A percentile compares a stretch with the other conserved stretches of the same genome.
Conservation (phyloP, 2,329 filamentous ascomycete species). For the Microcyclospora tardicrescens region DNA sequence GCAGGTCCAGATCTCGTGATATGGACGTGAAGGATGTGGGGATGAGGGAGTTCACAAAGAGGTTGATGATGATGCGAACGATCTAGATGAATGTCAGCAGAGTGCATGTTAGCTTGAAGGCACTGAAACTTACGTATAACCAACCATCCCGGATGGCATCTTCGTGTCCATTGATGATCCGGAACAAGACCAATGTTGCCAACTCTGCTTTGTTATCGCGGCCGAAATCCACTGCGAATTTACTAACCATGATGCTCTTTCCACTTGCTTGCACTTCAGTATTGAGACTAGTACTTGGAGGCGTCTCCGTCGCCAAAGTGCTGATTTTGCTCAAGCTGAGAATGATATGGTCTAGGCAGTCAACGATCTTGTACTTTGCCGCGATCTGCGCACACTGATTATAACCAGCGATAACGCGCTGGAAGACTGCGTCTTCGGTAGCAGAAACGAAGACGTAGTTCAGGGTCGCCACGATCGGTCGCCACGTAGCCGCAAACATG, state of each 20-base stretch:
- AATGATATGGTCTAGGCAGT: conserved; percentile 85
- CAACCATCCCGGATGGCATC: conserved; percentile 61
- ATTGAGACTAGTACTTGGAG: conserved; percentile 76
- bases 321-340: conserved; percentile 84
- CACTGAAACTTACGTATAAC: conserved; percentile 50
- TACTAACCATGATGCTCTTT: conserved; percentile 95
- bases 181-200: conserved; percentile 88
- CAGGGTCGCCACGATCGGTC: conserved; percentile 81
- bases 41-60: conserved; percentile 90
- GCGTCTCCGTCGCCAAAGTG: conserved; percentile 61
- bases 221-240: conserved; percentile 90
- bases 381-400: conserved; percentile 93
- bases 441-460: conserved; percentile 99
- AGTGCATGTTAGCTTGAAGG: not conserved
- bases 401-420: conserved; percentile 84
- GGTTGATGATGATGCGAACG: conserved; percentile 81
- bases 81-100: conserved; percentile 46
- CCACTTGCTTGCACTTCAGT: conserved; percentile 82
- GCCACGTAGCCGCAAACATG: conserved; percentile 96
- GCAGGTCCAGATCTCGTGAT: conserved; percentile 55
- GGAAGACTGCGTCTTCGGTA: conserved; percentile 90
- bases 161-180: conserved; percentile 78
- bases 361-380: conserved; percentile 65
- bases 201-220: conserved; percentile 87
- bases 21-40: conserved; percentile 61